Evolutionary conservation across 2,329 filamentous ascomycete species (phyloP), one percentile per base, ranked within the genome.

Genomic region (Fragosphaeria purpurea): DNA sequence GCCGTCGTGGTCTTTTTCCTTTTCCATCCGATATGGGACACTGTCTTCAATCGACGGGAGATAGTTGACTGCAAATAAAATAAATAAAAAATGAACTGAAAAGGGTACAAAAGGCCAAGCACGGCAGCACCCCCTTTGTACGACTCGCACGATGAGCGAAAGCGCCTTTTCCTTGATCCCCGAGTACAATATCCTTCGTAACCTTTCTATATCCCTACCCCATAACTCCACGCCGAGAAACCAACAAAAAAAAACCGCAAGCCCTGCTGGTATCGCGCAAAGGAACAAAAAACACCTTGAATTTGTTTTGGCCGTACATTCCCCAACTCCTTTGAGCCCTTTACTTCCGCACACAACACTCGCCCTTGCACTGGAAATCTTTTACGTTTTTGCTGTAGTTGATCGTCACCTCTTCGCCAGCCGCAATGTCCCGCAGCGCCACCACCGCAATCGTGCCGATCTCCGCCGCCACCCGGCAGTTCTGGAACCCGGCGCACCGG

Each of bases 331-430:
- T 30, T 22, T 6, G 30, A 41, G 7, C 13, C 44, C 46, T 10
- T 34, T 47, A 41, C 8, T 41, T 50, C 30, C 37, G 41, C 7
- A 44, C 35, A 34, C 56, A 58, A 33, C 56, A 58, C 32, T 56
- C 55, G 5, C 59, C 60, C 55, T 54, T 48, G 50, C 68, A 70
- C 0, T 43, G 41, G 40, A 65, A 65, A 8, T 53, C 47, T 48
- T 63, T 51, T 4, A 56, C 50, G 31, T 40, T 40, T 40, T 62
- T 62, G 47, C 61, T 57, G 50, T 71, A 70, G 55, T 65, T 54
- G 56, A 71, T 64, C 35, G 65, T 64, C 35, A 72, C 54, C 55
- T 71, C 61, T 5, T 69, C 59, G 9, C 58, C 63, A 2, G 50
- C 35, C 3, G 38, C 44, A 34, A 71, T 65, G 43, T 57, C 50